Base-by-base conservation (phyloP, 257 asterid species). In the Fraxinus quadrangulata region DNA sequence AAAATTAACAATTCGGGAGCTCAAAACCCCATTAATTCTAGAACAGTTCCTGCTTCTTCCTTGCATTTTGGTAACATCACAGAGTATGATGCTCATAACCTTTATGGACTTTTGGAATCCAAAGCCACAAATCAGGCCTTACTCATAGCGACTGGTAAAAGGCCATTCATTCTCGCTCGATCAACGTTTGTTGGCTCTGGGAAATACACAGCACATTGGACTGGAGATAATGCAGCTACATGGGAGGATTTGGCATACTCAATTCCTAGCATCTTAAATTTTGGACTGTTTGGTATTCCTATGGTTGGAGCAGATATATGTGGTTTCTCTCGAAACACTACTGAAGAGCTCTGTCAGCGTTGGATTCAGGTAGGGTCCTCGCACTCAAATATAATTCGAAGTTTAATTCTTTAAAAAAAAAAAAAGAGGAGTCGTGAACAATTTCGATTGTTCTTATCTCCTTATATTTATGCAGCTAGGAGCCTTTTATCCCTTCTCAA, bases 281-380 rank as follows among this genome's bases (percentile, higher is more conserved):
- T 85, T 72, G 92, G 92, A 8, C 78, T 88, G 8, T 86, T 88
- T 79, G 92, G 90, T 4, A 78, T 88, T 45, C 92, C 92, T 0
- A 86, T 88, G 92, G 88, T 88, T 78, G 92, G 92, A 49, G 88
- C 92, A 19, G 92, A 88, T 75, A 84, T 88, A 67, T 88, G 92
- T 72, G 92, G 92, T 24, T 88, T 82, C 56, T 49, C 81, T 28
- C 73, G 82, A 16, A 76, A 83, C 28, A 86, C 92, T 0, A 88
- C 90, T 0, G 92, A 88, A 73, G 92, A 88, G 65, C 90, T 88
- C 4, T 88, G 92, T 36, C 80, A 83, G 2, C 92, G 90, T 59
- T 88, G 92, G 92, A 88, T 88, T 42, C 83, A 82, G 83, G 85
- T 78, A 70, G 6, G 30, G 6, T 31, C n/a, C 42, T 31, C 10